Evolutionary conservation across 2,329 filamentous ascomycete genomes (phyloP).

Genomic region (Hymenoscyphus fraxineus): DNA sequence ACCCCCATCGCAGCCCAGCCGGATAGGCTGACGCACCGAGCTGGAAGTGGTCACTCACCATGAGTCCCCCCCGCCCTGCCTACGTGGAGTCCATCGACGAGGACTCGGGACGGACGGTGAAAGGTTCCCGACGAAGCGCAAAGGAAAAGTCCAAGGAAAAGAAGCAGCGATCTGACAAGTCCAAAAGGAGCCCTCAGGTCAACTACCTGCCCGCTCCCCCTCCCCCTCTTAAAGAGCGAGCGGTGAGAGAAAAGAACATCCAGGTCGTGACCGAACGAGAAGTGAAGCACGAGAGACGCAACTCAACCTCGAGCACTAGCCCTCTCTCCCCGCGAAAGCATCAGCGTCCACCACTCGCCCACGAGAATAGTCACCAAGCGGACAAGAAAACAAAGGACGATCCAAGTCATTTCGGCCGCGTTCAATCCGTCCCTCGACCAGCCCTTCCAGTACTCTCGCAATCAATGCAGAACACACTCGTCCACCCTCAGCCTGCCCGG

Average conservation of each 20-base stretch:
- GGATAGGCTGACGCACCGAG: neutral
- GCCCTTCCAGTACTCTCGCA: slow-evolving; percentile 19
- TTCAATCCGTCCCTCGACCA: slow-evolving; percentile 1
- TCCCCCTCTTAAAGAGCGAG: slow-evolving; percentile 8
- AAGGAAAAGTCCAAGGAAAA: slow-evolving; percentile 22
- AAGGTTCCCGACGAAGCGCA: slow-evolving; percentile 26
- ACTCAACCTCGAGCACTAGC: slow-evolving; percentile 23
- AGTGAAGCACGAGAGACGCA: slow-evolving; percentile 26
- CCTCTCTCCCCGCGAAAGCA: slow-evolving; percentile 25
- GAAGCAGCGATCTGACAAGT: slow-evolving; percentile 13
- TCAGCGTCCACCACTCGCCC: slow-evolving; percentile 21
- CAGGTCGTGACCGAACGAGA: slow-evolving; percentile 21
- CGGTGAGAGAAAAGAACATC: slow-evolving; percentile 15
- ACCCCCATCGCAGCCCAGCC: neutral
- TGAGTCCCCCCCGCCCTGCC: slow-evolving; percentile 22
- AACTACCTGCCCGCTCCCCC: slow-evolving; percentile 16
- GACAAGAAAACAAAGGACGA: slow-evolving; percentile 18
- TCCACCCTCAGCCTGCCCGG: slow-evolving; percentile 22
- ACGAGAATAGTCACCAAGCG: slow-evolving; percentile 17
- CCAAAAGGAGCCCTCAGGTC: slow-evolving; percentile 13
- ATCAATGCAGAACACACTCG: slow-evolving; percentile 17
- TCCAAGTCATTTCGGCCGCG: slow-evolving; percentile 27
- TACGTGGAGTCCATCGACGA: slow-evolving; percentile 31
- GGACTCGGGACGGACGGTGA: slow-evolving; percentile 21
- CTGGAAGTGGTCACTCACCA: slow-evolving; percentile 15